Evolutionary conservation across 192 early-diverging fungal genomes (phyloP), one percentile per base, ranked within the genome.

Genomic region (Umbelopsis sp.): DNA sequence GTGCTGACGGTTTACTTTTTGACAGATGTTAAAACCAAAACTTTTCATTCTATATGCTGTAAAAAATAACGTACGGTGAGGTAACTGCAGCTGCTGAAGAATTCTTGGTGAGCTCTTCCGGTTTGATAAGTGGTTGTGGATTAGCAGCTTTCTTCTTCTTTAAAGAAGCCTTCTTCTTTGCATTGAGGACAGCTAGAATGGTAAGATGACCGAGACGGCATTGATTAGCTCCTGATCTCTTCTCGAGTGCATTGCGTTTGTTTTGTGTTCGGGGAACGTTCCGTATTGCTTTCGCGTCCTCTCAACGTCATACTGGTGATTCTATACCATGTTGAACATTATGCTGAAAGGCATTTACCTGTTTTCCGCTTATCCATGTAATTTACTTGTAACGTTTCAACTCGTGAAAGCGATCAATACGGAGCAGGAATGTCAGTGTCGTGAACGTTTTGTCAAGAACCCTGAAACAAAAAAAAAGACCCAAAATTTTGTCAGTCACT

Each of bases 351-450:
- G 12, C 51, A 9, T 41, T 41, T 41, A 61, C 55, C 55, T 61
- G 55, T 18, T 61, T 61, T 61, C 55, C 55, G 55, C 55, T 61
- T 61, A 61, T 61, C 55, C 55, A 61, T 52, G 51, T 52, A 13
- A 23, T 52, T 23, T 3, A 49, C 3, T 6, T 49, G 20, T 49
- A 49, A 49, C 18, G 48, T 21, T 30, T 4, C 15, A 49, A 21
- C 5, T 16, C 18, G 15, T 20, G 48, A 20, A 49, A 49, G 15
- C 12, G 15, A 49, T 41, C 37, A 41, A 41, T 9, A 41, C 37
- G 37, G 10, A 41, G 37, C 37, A 49, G 48, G 48, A 49, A 49
- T 49, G 48, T 49, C 48, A 20, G 48, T 49, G 37, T 41, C 37
- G 37, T 41, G 37, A 41, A 41, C 37, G 37, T 41, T 41, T 41